Evolutionary conservation across 371 early-diverging fungal genomes (phyloP).

Genomic region (Rhizopus sp.): DNA sequence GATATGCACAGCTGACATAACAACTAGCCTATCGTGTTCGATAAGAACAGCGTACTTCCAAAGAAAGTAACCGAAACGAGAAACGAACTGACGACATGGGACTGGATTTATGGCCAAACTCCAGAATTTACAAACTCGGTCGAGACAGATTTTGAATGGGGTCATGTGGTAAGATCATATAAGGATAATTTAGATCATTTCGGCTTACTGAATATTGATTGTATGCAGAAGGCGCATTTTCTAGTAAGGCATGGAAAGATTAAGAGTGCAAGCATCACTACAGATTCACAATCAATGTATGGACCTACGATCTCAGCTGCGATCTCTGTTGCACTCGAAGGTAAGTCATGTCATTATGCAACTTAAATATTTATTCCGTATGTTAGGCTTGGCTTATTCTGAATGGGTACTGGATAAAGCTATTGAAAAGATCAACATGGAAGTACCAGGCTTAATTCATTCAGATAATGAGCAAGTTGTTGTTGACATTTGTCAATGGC

Average conservation of each 20-base stretch:
- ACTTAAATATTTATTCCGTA: conserved; percentile 1
- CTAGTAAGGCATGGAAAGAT: conserved; percentile 44
- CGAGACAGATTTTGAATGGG: conserved; percentile 59
- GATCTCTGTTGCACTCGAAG: conserved; percentile 40
- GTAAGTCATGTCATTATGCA: conserved; percentile 21
- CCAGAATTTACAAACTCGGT: conserved; percentile 83
- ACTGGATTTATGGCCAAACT: conserved; percentile 93
- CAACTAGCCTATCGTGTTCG: conserved; percentile 39
- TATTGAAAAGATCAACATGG: conserved; percentile 44
- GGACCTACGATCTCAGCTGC: conserved; percentile 43
- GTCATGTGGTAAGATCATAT: conserved; percentile 54
- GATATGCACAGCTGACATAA: conserved; percentile 1
- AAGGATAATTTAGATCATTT: background rate
- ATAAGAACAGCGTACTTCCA: conserved; percentile 35
- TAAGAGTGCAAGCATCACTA: conserved; percentile 37
- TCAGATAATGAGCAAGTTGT: conserved; percentile 35
- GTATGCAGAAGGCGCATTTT: conserved; percentile 25
- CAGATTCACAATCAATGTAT: conserved; percentile 27
- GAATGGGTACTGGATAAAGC: conserved; percentile 76
- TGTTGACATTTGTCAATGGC: conserved; percentile 30
- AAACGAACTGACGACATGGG: conserved; percentile 69
- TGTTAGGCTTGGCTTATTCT: conserved; percentile 38
- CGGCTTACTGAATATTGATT: conserved; percentile 1
- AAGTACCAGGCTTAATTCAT: conserved; percentile 44
- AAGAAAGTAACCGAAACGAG: conserved; percentile 35